A percentile compares a stretch with the other conserved stretches of the same genome.
Evolutionary conservation across 768 basidiomycete genomes (phyloP).

Genomic region (Hygrophorus russula): DNA sequence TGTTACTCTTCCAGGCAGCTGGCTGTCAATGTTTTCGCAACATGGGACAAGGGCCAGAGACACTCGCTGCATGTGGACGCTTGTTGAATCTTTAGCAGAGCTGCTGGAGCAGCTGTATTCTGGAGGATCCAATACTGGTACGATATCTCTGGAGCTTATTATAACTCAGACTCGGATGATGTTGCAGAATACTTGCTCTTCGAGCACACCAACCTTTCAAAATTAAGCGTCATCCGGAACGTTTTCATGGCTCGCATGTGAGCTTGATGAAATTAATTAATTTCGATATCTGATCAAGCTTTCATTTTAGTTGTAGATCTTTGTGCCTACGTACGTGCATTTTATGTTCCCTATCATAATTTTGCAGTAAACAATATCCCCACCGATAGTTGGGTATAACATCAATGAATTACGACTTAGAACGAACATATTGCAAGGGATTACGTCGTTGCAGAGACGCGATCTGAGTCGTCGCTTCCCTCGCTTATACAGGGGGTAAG

Average conservation of each 20-base stretch:
- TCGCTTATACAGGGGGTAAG: no score
- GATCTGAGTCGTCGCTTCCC: background rate
- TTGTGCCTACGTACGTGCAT: slow-evolving; percentile 33
- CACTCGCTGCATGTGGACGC: background rate
- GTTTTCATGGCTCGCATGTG: slow-evolving; percentile 40
- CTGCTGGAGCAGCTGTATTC: no score
- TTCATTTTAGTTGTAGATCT: slow-evolving; percentile 29
- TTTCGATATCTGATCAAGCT: background rate
- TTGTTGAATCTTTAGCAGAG: background rate
- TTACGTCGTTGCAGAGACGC: slow-evolving; percentile 13
- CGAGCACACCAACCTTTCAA: slow-evolving; percentile 13
- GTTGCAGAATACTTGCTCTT: slow-evolving; percentile 21
- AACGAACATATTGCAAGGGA: slow-evolving; percentile 8
- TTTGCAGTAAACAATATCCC: background rate
- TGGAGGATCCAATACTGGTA: no score
- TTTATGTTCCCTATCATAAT: background rate
- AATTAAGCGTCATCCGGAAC: slow-evolving; percentile 15
- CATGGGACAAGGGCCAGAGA: slow-evolving; percentile 8
- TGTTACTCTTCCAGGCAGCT: slow-evolving; percentile 42
- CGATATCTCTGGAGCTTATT: no score
- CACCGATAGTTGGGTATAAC: slow-evolving; percentile 22
- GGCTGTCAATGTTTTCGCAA: slow-evolving; percentile 24
- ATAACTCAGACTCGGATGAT: no score
- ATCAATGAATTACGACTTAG: slow-evolving; percentile 7
- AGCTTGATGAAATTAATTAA: slow-evolving; percentile 12